A percentile compares a stretch with the other conserved stretches of the same genome.
phyloP scores from a whole-genome alignment of 2,329 filamentous ascomycete genomes.

The Chaetomiaceae sp. region DNA sequence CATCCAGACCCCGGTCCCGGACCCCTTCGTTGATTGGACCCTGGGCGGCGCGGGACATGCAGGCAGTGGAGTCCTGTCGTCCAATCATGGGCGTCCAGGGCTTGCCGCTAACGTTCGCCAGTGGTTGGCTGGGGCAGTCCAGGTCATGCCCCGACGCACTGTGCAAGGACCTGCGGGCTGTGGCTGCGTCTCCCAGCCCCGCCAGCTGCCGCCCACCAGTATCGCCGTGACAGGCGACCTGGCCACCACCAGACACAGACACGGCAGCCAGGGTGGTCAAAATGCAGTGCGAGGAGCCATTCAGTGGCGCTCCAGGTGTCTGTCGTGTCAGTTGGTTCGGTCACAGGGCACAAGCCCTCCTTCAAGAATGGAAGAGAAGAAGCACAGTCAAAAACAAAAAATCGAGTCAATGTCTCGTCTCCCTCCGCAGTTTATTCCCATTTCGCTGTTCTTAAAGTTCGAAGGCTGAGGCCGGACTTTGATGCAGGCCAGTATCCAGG shows the following conservation, averaged over 20 bases:
- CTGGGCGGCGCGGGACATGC: constrained; percentile 13
- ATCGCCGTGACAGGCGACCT: too few relatives aligned
- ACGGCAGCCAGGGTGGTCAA: background rate
- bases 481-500: too few relatives aligned
- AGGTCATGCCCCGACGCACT: constrained; percentile 23
- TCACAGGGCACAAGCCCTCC: too few relatives aligned
- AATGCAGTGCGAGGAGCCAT: constrained; percentile 4
- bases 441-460: too few relatives aligned
- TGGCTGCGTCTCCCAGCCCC: constrained; percentile 21
- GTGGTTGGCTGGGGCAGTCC: constrained; percentile 11
- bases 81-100: constrained; percentile 22
- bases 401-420: too few relatives aligned
- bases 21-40: constrained; percentile 23
- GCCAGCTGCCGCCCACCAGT: constrained; percentile 6
- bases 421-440: too few relatives aligned
- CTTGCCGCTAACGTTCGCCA: constrained; percentile 10
- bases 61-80: constrained; percentile 10
- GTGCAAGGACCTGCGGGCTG: constrained; percentile 18
- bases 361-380: too few relatives aligned
- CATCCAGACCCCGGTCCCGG: constrained; percentile 23
- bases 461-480: too few relatives aligned
- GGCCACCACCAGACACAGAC: too few relatives aligned
- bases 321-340: background rate
- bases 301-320: constrained; percentile 1
- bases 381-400: too few relatives aligned